Conservation (phyloP, 306 rosid species). For the Rosa multiflora region DNA sequence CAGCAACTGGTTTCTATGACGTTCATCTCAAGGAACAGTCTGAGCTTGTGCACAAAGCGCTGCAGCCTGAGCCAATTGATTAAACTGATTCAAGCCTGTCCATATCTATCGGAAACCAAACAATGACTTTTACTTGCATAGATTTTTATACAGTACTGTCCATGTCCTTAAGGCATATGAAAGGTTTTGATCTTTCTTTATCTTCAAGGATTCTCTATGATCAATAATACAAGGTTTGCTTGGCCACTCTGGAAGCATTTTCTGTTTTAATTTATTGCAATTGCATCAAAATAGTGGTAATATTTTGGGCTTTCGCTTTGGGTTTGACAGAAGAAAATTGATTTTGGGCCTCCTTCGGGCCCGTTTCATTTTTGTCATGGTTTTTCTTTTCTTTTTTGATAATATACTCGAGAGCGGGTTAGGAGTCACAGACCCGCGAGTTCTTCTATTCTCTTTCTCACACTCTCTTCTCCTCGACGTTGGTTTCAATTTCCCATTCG, state of each 20-base stretch:
- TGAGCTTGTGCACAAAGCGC: conserved; percentile 43
- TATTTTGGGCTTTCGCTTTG: too few relatives aligned
- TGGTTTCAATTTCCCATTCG: too few relatives aligned
- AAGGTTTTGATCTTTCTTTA: neutral
- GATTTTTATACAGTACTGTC: neutral
- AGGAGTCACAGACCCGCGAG: too few relatives aligned
- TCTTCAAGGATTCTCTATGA: neutral
- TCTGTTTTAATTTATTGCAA: neutral
- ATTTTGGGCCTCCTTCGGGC: too few relatives aligned
- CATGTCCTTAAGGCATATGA: neutral
- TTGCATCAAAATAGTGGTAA: too few relatives aligned
- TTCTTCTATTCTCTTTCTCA: too few relatives aligned
- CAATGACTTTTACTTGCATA: neutral
- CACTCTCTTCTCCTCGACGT: too few relatives aligned
- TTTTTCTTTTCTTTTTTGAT: too few relatives aligned
- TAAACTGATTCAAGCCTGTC: conserved; percentile 4
- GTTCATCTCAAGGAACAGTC: conserved; percentile 83
- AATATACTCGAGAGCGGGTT: too few relatives aligned
- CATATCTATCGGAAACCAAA: neutral
- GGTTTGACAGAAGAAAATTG: too few relatives aligned
- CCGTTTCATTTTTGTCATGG: too few relatives aligned
- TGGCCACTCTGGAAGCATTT: neutral
- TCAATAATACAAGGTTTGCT: neutral
- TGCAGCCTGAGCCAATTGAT: conserved; percentile 2
- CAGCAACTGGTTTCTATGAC: conserved; percentile 80